A percentile compares a stretch with the other conserved stretches of the same genome.
Evolutionary conservation across 768 basidiomycete genomes (phyloP).

Genomic region (Daedaleopsis sinensis): DNA sequence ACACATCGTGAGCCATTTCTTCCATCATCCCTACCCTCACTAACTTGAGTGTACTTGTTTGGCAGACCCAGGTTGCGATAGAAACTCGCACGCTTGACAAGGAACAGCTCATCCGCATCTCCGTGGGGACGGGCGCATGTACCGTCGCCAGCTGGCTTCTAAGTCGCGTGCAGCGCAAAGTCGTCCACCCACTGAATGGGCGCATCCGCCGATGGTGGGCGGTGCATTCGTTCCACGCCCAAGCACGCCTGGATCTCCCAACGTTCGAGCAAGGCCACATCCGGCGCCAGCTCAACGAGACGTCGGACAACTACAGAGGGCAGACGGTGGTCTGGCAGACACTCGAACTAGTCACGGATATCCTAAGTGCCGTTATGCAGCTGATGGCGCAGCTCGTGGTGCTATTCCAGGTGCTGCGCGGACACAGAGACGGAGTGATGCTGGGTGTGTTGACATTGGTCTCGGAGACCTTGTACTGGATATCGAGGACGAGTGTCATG

Average conservation of each 20-base stretch:
- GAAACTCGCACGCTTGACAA: constrained; percentile 65
- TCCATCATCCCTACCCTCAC: not conserved
- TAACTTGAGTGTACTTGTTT: not conserved
- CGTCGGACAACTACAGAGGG: constrained; percentile 42
- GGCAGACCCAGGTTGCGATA: constrained; percentile 66
- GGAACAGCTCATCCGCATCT: constrained; percentile 53
- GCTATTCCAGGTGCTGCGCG: constrained; percentile 54
- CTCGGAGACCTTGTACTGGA: constrained; percentile 44
- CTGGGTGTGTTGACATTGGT: constrained; percentile 59
- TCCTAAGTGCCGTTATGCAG: constrained; percentile 52
- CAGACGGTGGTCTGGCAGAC: constrained; percentile 60
- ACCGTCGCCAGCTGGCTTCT: constrained; percentile 49
- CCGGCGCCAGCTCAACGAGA: constrained; percentile 63
- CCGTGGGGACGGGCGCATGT: constrained; percentile 57
- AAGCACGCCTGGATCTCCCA: constrained; percentile 75
- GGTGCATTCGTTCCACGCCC: constrained; percentile 62
- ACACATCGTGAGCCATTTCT: constrained; percentile 59
- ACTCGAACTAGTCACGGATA: constrained; percentile 44
- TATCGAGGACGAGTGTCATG: not conserved
- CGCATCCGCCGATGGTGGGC: constrained; percentile 65
- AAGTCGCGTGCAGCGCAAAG: constrained; percentile 33
- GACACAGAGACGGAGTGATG: constrained; percentile 64
- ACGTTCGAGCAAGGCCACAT: constrained; percentile 70
- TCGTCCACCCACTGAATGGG: constrained; percentile 48
- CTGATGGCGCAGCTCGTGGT: constrained; percentile 64